phyloP scores from a whole-genome alignment of 2,329 filamentous ascomycete genomes.

The Epichloe baconii region DNA sequence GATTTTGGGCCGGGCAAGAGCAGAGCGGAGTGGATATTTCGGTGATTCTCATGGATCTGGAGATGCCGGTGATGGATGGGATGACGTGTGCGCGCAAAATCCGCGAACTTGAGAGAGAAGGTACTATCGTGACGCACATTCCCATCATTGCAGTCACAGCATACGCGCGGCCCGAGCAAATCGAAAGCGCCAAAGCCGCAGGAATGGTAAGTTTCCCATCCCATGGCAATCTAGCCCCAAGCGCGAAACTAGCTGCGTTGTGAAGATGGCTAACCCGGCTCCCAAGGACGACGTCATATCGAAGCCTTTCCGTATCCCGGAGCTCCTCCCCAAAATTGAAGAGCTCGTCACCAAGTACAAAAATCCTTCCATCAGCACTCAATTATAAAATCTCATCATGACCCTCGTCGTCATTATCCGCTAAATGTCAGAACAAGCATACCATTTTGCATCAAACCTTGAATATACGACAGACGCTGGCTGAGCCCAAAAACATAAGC shows the following conservation, averaged over 20 bases:
- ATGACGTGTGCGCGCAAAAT: conserved; percentile 60
- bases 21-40: conserved; percentile 40
- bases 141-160: conserved; percentile 76
- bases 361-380: conserved; percentile 15
- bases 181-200: conserved; percentile 54
- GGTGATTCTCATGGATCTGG: conserved; percentile 66
- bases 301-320: conserved; percentile 67
- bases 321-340: conserved; percentile 54
- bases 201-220: conserved; percentile 48
- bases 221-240: neutral
- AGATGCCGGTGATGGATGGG: conserved; percentile 78
- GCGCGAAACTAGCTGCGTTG: too few species aligned
- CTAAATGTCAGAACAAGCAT: neutral
- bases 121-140: conserved; percentile 50
- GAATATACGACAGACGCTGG: too few species aligned
- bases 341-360: conserved; percentile 34
- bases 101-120: conserved; percentile 50
- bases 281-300: conserved; percentile 58
- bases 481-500: neutral
- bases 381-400: neutral
- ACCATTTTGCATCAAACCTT: too few species aligned
- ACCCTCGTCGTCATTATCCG: neutral
- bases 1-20: conserved; percentile 40
- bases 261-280: neutral
- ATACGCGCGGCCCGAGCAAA: conserved; percentile 64